A percentile compares a stretch with the other conserved stretches of the same genome.
Evolutionary conservation across 805 yeast species (phyloP).

Genomic region (Candida ipomoeae): DNA sequence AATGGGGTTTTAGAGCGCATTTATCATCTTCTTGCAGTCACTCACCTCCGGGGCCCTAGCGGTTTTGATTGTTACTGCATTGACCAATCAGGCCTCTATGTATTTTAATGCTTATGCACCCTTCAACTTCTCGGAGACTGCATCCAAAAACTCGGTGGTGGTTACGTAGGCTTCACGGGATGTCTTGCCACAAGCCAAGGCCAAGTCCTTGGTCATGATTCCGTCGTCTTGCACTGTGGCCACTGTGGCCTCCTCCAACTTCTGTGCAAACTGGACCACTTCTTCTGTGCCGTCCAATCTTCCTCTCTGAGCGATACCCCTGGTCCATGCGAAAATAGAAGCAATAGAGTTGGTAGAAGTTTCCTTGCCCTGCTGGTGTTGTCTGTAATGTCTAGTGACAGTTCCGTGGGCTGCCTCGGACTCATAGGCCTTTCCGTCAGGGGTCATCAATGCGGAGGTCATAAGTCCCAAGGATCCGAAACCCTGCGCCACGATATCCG

Average conservation of each 20-base stretch:
- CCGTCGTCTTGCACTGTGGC: constrained; percentile 82
- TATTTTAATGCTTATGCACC: background rate
- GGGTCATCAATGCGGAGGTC: constrained; percentile 96
- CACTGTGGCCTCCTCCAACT: constrained; percentile 76
- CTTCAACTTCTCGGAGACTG: constrained; percentile 66
- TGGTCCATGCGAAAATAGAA: constrained; percentile 94
- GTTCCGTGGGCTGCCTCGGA: constrained; percentile 99
- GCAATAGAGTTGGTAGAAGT: constrained; percentile 97
- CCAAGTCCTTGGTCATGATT: constrained; percentile 95
- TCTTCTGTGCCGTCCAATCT: constrained; percentile 81
- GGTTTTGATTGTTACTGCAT: background rate
- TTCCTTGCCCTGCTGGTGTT: constrained; percentile 93
- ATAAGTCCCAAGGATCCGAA: constrained; percentile 94
- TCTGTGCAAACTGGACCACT: constrained; percentile 73
- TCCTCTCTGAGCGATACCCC: constrained; percentile 92
- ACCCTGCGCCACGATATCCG: constrained; percentile 97
- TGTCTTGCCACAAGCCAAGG: constrained; percentile 83
- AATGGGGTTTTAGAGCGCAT: background rate
- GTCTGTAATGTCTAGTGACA: constrained; percentile 95
- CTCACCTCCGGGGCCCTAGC: background rate
- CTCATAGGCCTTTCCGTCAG: constrained; percentile 94
- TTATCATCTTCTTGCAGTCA: background rate
- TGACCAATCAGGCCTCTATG: background rate
- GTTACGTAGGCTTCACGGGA: constrained; percentile 79
- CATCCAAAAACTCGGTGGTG: constrained; percentile 86